Conservation (phyloP, 306 rosid species). For the Quercus parvula region DNA sequence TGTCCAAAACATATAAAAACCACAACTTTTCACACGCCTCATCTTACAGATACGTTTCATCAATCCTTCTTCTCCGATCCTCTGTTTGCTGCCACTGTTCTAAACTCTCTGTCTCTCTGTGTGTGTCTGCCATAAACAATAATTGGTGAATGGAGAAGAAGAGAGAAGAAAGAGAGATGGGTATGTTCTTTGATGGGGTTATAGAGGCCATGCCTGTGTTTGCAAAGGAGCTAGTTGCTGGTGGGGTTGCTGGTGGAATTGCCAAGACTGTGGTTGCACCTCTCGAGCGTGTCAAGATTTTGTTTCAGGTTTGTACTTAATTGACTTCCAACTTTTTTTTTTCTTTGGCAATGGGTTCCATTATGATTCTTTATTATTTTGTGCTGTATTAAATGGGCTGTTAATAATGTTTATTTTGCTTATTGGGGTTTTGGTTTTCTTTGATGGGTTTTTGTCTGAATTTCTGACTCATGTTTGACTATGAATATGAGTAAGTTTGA, state of each 20-base stretch:
- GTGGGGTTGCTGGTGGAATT: slow-evolving; percentile 77
- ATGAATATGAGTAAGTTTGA: not conserved
- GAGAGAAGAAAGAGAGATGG: slow-evolving; percentile 35
- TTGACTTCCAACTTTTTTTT: not conserved
- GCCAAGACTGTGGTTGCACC: slow-evolving; percentile 88
- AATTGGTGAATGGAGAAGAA: slow-evolving; percentile 38
- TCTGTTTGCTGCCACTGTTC: not conserved
- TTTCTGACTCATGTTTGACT: not conserved
- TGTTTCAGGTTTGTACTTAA: slow-evolving; percentile 61
- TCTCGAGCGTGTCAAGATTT: slow-evolving; percentile 84
- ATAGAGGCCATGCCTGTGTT: slow-evolving; percentile 65
- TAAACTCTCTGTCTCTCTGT: not conserved
- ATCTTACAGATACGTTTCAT: slow-evolving; percentile 2
- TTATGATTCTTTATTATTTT: not conserved
- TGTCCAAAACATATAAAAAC: slow-evolving; percentile 26
- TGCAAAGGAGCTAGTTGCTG: slow-evolving; percentile 83
- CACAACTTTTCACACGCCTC: not conserved
- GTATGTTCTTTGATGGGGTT: slow-evolving; percentile 29
- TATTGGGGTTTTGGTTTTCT: slow-evolving; percentile 7
- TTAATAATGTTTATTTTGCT: slow-evolving; percentile 3
- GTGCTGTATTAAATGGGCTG: not conserved
- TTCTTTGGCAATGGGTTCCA: not conserved
- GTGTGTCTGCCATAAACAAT: not conserved
- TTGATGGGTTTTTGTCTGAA: not conserved
- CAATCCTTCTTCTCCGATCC: not conserved